phyloP scores from a whole-genome alignment of 2,329 filamentous ascomycete genomes.

The Colletotrichum gloeosporioides region DNA sequence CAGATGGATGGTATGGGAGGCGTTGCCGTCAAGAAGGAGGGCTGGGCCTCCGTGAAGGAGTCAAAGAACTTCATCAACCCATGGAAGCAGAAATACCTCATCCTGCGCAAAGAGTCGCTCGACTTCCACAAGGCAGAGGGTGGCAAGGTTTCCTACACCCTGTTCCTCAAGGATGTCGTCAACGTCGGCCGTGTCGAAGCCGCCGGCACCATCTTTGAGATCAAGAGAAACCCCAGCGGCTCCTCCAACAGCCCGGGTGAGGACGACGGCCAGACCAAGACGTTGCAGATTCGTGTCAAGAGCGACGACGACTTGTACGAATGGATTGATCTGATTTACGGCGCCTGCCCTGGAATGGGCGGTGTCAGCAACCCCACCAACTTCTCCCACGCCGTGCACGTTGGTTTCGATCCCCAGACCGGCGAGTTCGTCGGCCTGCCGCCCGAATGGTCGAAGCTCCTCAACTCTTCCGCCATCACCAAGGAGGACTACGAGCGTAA shows the following conservation, averaged over 20 bases:
- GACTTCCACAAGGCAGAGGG: constrained; percentile 94
- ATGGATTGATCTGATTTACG: constrained; percentile 98
- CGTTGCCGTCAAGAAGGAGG: constrained; percentile 79
- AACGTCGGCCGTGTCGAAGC: constrained; percentile 91
- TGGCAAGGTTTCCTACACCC: constrained; percentile 84
- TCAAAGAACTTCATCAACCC: constrained; percentile 82
- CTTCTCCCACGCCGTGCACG: constrained; percentile 95
- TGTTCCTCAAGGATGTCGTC: constrained; percentile 85
- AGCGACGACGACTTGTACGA: constrained; percentile 96
- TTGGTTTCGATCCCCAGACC: constrained; percentile 94
- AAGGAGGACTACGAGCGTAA: constrained; percentile 99
- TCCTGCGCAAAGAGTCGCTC: constrained; percentile 89
- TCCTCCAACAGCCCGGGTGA: constrained; percentile 75
- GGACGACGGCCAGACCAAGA: constrained; percentile 81
- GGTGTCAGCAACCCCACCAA: constrained; percentile 98
- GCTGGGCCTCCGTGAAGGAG: constrained; percentile 87
- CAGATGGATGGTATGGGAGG: constrained; percentile 69
- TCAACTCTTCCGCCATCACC: constrained; percentile 95
- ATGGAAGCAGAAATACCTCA: constrained; percentile 92
- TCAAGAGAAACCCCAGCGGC: constrained; percentile 77
- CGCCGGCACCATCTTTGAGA: constrained; percentile 91
- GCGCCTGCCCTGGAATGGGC: constrained; percentile 95
- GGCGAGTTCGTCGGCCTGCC: constrained; percentile 95
- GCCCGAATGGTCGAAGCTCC: constrained; percentile 94
- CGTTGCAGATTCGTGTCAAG: constrained; percentile 91